Conservation (phyloP, 306 rosid species). For the Cicer bijugum region DNA sequence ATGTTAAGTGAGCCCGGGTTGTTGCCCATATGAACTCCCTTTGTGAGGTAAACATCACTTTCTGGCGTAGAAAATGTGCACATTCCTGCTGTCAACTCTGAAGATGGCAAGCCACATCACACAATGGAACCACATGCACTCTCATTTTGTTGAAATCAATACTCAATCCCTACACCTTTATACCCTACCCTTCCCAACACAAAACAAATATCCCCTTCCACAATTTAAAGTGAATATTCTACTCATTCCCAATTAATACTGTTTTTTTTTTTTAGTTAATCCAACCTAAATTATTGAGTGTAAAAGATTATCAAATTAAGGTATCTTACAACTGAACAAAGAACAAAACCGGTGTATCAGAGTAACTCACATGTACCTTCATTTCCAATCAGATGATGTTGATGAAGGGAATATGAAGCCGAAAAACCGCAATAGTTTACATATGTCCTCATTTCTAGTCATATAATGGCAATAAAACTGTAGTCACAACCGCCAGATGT, state of each 20-base stretch:
- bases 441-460: too few species aligned
- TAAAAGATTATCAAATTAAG: too few species aligned
- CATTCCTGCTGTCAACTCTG: conserved; percentile 47
- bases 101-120: conserved; percentile 60
- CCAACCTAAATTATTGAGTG: too few species aligned
- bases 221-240: background rate
- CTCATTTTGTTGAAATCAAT: conserved; percentile 46
- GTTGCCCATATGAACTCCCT: conserved; percentile 49
- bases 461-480: too few species aligned
- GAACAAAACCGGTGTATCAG: too few species aligned
- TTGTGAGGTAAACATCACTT: conserved; percentile 61
- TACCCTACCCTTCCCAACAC: conserved; percentile 12
- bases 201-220: background rate
- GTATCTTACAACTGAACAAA: too few species aligned
- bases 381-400: too few species aligned
- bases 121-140: conserved; percentile 52
- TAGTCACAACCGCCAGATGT: too few species aligned
- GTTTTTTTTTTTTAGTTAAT: too few species aligned
- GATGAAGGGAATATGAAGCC: too few species aligned
- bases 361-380: too few species aligned
- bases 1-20: conserved; percentile 60
- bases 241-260: background rate
- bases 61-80: conserved; percentile 45
- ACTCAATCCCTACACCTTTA: conserved; percentile 34
- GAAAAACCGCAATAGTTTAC: too few species aligned